Evolutionary conservation across 202 grass and related monocot genomes (phyloP), one percentile per base, ranked within the genome.

Genomic region (Panicum virgatum): DNA sequence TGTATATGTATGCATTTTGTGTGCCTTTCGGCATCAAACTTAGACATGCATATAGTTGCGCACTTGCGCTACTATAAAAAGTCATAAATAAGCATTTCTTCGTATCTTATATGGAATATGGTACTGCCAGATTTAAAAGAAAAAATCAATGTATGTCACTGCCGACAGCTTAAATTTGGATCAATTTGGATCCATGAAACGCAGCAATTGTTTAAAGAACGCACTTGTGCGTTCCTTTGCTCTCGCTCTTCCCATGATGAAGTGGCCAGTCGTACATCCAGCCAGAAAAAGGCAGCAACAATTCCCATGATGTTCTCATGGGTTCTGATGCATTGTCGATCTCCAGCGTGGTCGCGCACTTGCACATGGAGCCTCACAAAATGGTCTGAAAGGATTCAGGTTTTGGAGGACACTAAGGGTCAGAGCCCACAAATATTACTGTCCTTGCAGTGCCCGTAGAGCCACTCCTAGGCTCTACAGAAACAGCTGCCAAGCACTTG

Each of bases 401-500:
- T 84, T 85, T 85, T 78, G 16, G 4, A 9, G 1, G 32, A 73
- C 75, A 51, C 66, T 8, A 78, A 77, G 75, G 75, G 43, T 64
- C 75, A 64, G 16, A 48, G 50, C 43, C 40, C 62, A 45, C 3
- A 66, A 53, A 76, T 52, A 69, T 69, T 75, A 37, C 1, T 62
- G 81, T 19, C 86, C 66, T 67, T 69, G 20, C 42, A 54, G 20
- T 44, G 52, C 48, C 34, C 69, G 40, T 66, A 75, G 83, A 69
- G 76, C 42, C 50, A 68, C 6, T 50, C 54, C 43, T 30, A 4
- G 1, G 82, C 60, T 23, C 25, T 65, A 76, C 56, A 53, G 18
- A 69, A 32, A 64, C 39, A 59, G 39, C n/a, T n/a, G n/a, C 12
- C 23, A 83, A 50, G 16, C 66, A 66, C 56, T 34, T 43, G 62